phyloP scores from a whole-genome alignment of 78 protist genomes.

The Protostelium mycophagum region DNA sequence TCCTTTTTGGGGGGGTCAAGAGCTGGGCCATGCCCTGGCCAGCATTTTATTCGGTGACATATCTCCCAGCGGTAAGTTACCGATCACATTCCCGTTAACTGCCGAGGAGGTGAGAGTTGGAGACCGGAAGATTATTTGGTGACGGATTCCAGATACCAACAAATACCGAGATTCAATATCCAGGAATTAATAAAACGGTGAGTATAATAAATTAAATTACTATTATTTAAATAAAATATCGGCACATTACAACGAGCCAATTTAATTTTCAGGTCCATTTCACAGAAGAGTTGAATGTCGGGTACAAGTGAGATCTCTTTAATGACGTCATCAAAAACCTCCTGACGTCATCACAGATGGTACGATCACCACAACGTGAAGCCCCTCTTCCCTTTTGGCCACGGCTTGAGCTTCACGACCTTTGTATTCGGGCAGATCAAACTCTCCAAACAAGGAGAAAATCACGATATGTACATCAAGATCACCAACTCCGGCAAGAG shows the following conservation, averaged over 20 bases:
- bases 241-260: neutral
- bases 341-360: conserved; percentile 17
- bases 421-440: no score
- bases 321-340: neutral
- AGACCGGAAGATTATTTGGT: neutral
- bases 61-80: conserved; percentile 46
- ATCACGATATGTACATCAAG: neutral
- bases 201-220: neutral
- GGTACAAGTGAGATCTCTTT: conserved; percentile 20
- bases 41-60: conserved; percentile 42
- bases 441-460: no score
- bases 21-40: conserved; percentile 41
- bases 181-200: conserved; percentile 13
- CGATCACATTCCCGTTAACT: conserved; percentile 33
- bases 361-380: conserved; percentile 19
- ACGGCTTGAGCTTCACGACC: conserved; percentile 30
- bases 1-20: conserved; percentile 22
- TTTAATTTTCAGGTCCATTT: neutral
- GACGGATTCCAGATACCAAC: neutral
- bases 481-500: no score
- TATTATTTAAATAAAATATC: neutral
- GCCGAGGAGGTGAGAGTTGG: conserved; percentile 8
- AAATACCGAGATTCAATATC: conserved; percentile 26
- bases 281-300: conserved; percentile 51
- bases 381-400: conserved; percentile 69